These are phyloP conservation scores for Cryptococcus sp. DNA, from an alignment of 1,284 basidiomycete species.

Conservation along the genomic window DNA sequence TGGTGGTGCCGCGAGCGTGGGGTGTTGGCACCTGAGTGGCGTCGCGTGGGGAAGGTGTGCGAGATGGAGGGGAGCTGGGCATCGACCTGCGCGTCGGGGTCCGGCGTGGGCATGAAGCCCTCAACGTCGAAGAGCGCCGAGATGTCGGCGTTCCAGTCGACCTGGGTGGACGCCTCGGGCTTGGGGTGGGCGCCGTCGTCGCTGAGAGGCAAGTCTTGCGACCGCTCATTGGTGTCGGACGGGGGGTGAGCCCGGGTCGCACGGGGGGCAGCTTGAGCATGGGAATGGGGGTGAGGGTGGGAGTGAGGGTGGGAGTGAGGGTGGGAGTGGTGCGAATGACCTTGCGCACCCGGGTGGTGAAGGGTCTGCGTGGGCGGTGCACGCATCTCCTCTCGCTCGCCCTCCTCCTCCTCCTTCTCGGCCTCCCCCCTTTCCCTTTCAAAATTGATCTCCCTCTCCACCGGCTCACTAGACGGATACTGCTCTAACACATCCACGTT, in stretches of 20 bases:
- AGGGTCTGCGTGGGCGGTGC: no score
- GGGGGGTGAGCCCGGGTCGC: neutral
- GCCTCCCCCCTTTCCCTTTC: neutral
- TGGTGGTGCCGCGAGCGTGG: neutral
- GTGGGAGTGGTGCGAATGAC: no score
- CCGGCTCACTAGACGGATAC: neutral
- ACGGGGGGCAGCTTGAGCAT: neutral
- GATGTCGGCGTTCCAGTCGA: slow-evolving; percentile 34
- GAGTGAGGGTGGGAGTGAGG: neutral
- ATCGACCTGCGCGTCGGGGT: neutral
- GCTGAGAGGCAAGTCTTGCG: slow-evolving; percentile 42
- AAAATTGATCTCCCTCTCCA: neutral
- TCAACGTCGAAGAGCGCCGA: slow-evolving; percentile 44
- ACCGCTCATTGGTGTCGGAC: slow-evolving; percentile 14
- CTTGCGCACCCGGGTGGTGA: no score
- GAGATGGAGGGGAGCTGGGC: no score
- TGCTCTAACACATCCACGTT: slow-evolving; percentile 14
- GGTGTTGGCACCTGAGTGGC: neutral
- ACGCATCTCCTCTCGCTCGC: no score
- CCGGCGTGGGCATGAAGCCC: slow-evolving; percentile 26
- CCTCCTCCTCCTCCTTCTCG: neutral
- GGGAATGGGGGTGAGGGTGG: neutral
- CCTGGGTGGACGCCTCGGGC: neutral
- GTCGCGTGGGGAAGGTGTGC: no score
- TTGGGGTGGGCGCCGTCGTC: slow-evolving; percentile 25